These are phyloP conservation scores for Bimuria novae-zelandiae DNA, from an alignment of 2,329 filamentous ascomycete genomes.

Conservation along the genomic window DNA sequence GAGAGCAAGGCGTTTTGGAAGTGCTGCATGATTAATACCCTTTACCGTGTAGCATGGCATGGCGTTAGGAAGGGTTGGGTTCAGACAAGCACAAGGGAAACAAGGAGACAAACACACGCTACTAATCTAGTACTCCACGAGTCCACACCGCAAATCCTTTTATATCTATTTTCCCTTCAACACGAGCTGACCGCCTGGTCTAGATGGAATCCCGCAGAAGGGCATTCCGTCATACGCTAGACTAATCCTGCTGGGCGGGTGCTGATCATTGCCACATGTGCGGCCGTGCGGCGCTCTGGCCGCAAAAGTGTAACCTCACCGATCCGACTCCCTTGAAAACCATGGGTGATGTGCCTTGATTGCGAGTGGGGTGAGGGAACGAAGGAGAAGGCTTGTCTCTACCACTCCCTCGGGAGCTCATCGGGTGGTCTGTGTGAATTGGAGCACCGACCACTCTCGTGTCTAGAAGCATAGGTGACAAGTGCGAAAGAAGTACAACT, in stretches of 20 bases:
- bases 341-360: background rate
- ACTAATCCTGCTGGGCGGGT: constrained; percentile 2
- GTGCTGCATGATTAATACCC: constrained; percentile 10
- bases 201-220: constrained; percentile 7
- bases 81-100: background rate
- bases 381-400: too few relatives aligned
- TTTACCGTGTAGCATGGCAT: constrained; percentile 7
- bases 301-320: constrained; percentile 4
- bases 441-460: too few relatives aligned
- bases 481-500: too few relatives aligned
- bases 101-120: background rate
- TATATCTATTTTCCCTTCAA: background rate
- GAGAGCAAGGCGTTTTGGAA: constrained; percentile 8
- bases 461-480: too few relatives aligned
- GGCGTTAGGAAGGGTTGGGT: constrained; percentile 4
- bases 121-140: constrained; percentile 2
- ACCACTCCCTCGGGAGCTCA: too few relatives aligned
- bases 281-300: background rate
- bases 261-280: constrained; percentile 6
- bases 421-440: too few relatives aligned
- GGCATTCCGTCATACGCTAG: constrained; percentile 12
- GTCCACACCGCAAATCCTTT: background rate
- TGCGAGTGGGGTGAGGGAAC: too few relatives aligned
- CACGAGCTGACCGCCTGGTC: constrained; percentile 4
- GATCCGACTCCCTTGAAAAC: background rate